Conservation (phyloP, 23 red algal genomes). For the Chondrus crispus region DNA sequence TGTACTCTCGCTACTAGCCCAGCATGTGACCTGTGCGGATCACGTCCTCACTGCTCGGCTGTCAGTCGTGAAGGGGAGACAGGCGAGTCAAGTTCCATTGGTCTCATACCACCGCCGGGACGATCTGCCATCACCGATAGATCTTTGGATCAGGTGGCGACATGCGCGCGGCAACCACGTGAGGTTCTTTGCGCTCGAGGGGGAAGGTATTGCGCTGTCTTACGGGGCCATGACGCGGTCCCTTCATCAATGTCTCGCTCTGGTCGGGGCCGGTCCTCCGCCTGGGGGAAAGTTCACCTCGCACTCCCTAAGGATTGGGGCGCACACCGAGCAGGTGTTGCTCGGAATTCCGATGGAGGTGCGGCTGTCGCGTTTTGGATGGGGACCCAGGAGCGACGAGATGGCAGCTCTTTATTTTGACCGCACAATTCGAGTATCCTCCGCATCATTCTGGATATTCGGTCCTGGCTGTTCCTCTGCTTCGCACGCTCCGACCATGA, state of each 20-base stretch:
- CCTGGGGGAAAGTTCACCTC: not conserved
- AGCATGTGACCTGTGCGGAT: not conserved
- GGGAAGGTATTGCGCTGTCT: not conserved
- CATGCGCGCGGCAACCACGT: not conserved
- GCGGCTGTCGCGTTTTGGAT: not conserved
- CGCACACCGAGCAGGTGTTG: conserved; percentile 24
- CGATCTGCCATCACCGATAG: not conserved
- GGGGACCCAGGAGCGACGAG: not conserved
- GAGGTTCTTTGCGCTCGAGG: not conserved
- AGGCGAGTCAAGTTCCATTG: not conserved
- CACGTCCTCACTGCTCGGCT: not conserved
- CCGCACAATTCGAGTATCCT: not conserved
- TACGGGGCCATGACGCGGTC: not conserved
- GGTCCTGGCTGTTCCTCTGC: not conserved
- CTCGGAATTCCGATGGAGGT: not conserved
- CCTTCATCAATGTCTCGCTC: not conserved
- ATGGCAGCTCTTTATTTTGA: conserved; percentile 27
- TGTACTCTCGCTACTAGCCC: not conserved
- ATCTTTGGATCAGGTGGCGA: not conserved
- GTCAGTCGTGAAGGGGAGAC: not conserved
- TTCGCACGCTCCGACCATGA: too few relatives aligned
- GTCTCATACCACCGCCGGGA: not conserved
- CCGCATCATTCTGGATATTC: conserved; percentile 31
- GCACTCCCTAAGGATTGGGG: conserved; percentile 7
- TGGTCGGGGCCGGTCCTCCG: not conserved